These are phyloP conservation scores for Somion occarium DNA, from an alignment of 1,284 basidiomycete species.

Conservation along the genomic window DNA sequence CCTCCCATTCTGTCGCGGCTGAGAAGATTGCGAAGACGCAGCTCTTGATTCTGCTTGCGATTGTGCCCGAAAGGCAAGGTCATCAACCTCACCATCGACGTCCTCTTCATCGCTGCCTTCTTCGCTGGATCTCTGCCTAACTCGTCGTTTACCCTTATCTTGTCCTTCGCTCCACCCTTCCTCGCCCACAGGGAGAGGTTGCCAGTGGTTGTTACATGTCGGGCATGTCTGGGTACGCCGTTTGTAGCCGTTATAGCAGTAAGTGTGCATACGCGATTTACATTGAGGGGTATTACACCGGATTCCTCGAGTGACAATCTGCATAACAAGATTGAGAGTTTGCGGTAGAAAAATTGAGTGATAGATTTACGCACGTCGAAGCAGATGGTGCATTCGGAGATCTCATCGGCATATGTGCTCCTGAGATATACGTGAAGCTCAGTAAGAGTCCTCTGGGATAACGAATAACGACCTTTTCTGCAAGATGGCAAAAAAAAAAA, in stretches of 20 bases:
- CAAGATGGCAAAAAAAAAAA: slow-evolving; percentile 1
- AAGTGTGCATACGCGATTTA: slow-evolving; percentile 58
- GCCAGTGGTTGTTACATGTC: slow-evolving; percentile 55
- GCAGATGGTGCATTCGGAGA: slow-evolving; percentile 75
- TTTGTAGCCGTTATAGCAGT: slow-evolving; percentile 55
- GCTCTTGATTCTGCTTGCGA: slow-evolving; percentile 18
- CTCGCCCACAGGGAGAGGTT: slow-evolving; percentile 55
- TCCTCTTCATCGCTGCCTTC: slow-evolving; percentile 39
- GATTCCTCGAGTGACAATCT: slow-evolving; percentile 67
- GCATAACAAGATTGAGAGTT: too few species aligned
- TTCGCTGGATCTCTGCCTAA: slow-evolving; percentile 27
- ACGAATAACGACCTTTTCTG: slow-evolving; percentile 62
- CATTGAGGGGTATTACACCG: slow-evolving; percentile 63
- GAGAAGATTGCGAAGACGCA: slow-evolving; percentile 21
- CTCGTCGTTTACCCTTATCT: slow-evolving; percentile 45
- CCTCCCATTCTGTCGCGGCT: slow-evolving; percentile 21
- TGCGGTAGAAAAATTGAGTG: too few species aligned
- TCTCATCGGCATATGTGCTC: slow-evolving; percentile 65
- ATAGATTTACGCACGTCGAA: slow-evolving; percentile 57
- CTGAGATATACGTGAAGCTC: slow-evolving; percentile 76
- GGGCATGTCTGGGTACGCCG: slow-evolving; percentile 46
- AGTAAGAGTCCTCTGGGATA: slow-evolving; percentile 69
- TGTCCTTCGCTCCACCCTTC: slow-evolving; percentile 55
- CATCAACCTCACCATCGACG: slow-evolving; percentile 35
- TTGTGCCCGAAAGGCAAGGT: too few species aligned